Conservation (phyloP, 2,329 filamentous ascomycete genomes). For the Colletotrichum lindemuthianum region DNA sequence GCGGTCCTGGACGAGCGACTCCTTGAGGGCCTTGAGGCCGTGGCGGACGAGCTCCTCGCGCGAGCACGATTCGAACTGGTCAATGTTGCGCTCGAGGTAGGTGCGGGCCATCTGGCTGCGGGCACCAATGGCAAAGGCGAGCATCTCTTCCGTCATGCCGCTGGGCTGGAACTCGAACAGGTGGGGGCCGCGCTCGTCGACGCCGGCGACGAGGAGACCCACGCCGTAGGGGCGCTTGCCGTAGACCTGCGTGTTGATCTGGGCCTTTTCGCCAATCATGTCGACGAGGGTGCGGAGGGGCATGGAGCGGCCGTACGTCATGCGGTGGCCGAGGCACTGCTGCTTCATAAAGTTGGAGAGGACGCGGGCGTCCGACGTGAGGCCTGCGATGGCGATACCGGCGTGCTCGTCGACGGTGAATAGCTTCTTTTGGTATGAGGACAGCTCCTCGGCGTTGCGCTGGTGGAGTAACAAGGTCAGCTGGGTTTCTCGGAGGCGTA, state of each 20-base stretch:
- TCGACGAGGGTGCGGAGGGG: slow-evolving; percentile 88
- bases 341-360: slow-evolving; percentile 99
- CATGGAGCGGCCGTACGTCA: slow-evolving; percentile 95
- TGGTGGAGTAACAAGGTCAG: slow-evolving; percentile 48
- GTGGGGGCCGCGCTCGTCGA: slow-evolving; percentile 93
- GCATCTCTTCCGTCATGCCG: slow-evolving; percentile 97
- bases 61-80: slow-evolving; percentile 78
- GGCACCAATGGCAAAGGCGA: slow-evolving; percentile 94
- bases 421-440: slow-evolving; percentile 99
- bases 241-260: slow-evolving; percentile 98
- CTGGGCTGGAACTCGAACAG: slow-evolving; percentile 98
- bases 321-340: slow-evolving; percentile 93
- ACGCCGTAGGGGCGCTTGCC: slow-evolving; percentile 97
- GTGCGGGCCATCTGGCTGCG: slow-evolving; percentile 97
- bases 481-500: not conserved
- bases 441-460: slow-evolving; percentile 99
- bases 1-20: slow-evolving; percentile 96
- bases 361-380: slow-evolving; percentile 96
- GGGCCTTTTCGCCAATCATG: slow-evolving; percentile 94
- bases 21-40: slow-evolving; percentile 90
- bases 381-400: slow-evolving; percentile 93
- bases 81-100: slow-evolving; percentile 92
- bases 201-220: slow-evolving; percentile 89
- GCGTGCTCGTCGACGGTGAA: slow-evolving; percentile 96
- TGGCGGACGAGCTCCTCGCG: slow-evolving; percentile 91